Evolutionary conservation across 768 basidiomycete species (phyloP).

Genomic region (Chiua virens): DNA sequence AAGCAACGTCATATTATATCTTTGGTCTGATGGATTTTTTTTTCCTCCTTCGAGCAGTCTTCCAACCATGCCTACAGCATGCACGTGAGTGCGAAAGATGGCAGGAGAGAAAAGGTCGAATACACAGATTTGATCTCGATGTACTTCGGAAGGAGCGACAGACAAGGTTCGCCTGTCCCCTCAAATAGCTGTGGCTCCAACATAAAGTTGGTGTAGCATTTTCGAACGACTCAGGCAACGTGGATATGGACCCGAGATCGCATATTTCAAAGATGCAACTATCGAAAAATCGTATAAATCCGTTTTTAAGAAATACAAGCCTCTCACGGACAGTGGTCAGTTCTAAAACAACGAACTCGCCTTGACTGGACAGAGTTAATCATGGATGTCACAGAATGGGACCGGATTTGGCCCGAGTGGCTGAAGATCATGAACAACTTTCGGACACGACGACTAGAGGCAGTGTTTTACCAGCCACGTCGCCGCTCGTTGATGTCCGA

Average conservation of each 20-base stretch:
- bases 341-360: not conserved
- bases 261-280: not conserved
- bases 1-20: not conserved
- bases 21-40: not conserved
- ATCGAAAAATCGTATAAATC: conserved; percentile 1
- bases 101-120: conserved; percentile 10
- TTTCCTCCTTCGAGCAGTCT: not conserved
- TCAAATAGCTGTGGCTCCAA: not conserved
- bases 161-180: conserved; percentile 1
- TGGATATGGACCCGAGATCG: conserved; percentile 14
- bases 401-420: conserved; percentile 1
- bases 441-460: conserved; percentile 3
- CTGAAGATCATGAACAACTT: not conserved
- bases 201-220: conserved; percentile 10
- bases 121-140: conserved; percentile 10
- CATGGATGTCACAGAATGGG: conserved; percentile 3
- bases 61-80: conserved; percentile 5
- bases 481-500: conserved; percentile 1
- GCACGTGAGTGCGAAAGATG: conserved; percentile 7
- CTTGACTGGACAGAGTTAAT: not conserved
- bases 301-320: conserved; percentile 8
- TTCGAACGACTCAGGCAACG: conserved; percentile 11
- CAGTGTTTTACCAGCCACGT: conserved; percentile 3
- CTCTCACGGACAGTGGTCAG: conserved; percentile 13
- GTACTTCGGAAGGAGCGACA: conserved; percentile 8